Base-by-base conservation (phyloP, 345 rosid genomes). In the Brassica carinata region DNA sequence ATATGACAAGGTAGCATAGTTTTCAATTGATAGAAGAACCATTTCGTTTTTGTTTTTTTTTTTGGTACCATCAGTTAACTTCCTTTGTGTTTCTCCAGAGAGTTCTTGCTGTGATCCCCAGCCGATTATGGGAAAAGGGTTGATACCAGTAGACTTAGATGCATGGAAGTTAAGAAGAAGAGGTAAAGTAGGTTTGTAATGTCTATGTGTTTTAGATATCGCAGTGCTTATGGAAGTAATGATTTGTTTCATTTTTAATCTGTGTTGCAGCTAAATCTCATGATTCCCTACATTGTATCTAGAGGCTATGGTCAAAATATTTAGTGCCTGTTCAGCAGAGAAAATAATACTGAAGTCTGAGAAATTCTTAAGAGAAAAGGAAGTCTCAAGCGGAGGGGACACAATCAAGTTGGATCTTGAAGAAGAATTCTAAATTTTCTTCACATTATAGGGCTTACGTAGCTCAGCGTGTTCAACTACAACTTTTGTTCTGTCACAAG, bases 81-180 rank as follows among this genome's bases (percentile, higher is more conserved):
- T 82, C 15, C 29, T 53, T 7, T 65, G 69, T 64, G 67, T 78
- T 75, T 84, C 30, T 68, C n/a, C 70, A 94, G 97, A 97, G 98
- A 76, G 90, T 92, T 85, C 97, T 94, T 84, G 95, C 98, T 81
- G 98, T 92, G 83, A 94, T 94, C 77, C 85, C 43, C 97, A 92
- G 80, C 97, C 95, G 5, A 91, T 92, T 84, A 94, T 94, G 98
- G 98, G 97, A 5, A 94, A 92, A 85, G 97, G 98, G 79, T 90
- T 94, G 79, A 91, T 94, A 82, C 98, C 98, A 58, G 98, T 97
- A 30, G 95, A 94, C 67, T 90, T 91, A 27, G 97, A 87, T 70
- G 89, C 95, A 7, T 92, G 98, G 98, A 92, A 92, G 85, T 87
- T 86, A 77, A 90, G 98, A 85, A 90, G 98, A 88, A 89, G 95